Conservation (phyloP, 2,329 filamentous ascomycete species). For the Plenodomus tracheiphilus region DNA sequence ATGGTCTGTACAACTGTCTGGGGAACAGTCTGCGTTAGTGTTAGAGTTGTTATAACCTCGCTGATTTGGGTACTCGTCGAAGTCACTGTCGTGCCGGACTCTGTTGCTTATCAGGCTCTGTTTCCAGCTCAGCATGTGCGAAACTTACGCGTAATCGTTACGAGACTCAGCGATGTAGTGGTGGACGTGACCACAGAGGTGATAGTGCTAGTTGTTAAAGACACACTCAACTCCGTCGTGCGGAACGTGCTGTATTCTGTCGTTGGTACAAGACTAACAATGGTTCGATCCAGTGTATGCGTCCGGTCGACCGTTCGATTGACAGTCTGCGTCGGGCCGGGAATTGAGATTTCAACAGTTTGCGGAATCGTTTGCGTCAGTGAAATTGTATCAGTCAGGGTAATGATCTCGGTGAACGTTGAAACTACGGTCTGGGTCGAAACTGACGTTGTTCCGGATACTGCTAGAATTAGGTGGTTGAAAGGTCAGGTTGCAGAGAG, state of each 20-base stretch:
- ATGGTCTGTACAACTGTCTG: slow-evolving; percentile 7
- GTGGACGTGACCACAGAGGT: slow-evolving; percentile 8
- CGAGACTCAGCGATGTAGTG: slow-evolving; percentile 3
- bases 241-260: slow-evolving; percentile 2
- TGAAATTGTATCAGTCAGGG: slow-evolving; percentile 7
- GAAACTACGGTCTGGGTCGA: slow-evolving; percentile 17
- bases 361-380: slow-evolving; percentile 7
- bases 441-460: slow-evolving; percentile 10
- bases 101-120: not conserved
- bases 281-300: not conserved
- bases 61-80: slow-evolving; percentile 1
- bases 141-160: slow-evolving; percentile 6
- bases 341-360: slow-evolving; percentile 8
- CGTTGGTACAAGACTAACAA: not conserved
- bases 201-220: slow-evolving; percentile 3
- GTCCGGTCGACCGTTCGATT: slow-evolving; percentile 3
- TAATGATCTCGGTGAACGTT: slow-evolving; percentile 9
- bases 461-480: slow-evolving; percentile 2
- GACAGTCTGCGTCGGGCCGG: slow-evolving; percentile 17
- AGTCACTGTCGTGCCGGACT: slow-evolving; percentile 1
- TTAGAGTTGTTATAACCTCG: slow-evolving; percentile 5
- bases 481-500: not conserved
- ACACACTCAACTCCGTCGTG: slow-evolving; percentile 2
- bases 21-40: slow-evolving; percentile 7
- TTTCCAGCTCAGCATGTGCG: not conserved